A percentile compares a stretch with the other conserved stretches of the same genome.
These are phyloP conservation scores for Suhomyces sp. DNA, from an alignment of 805 yeast species.

Conservation along the genomic window DNA sequence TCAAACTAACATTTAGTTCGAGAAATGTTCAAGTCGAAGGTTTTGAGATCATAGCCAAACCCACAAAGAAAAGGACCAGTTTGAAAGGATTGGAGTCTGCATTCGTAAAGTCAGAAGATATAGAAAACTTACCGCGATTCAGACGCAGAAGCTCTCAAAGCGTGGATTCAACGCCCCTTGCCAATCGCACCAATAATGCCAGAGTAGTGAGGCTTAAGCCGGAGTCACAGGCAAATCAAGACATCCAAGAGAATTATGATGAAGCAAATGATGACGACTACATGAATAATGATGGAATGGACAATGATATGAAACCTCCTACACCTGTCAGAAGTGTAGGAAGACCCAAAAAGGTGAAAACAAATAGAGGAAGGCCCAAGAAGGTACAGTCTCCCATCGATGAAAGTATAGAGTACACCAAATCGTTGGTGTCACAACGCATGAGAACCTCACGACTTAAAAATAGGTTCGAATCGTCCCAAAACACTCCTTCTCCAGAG, in stretches of 20 bases:
- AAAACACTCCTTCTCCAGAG: not conserved
- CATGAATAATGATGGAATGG: not conserved
- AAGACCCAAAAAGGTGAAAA: slow-evolving; percentile 4
- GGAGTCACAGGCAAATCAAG: not conserved
- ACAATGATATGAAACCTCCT: not conserved
- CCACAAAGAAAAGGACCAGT: slow-evolving; percentile 5
- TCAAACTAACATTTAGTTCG: slow-evolving; percentile 16
- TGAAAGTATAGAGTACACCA: slow-evolving; percentile 8
- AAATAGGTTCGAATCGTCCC: not conserved
- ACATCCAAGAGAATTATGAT: not conserved
- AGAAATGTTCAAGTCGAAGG: slow-evolving; percentile 15
- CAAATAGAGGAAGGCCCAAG: slow-evolving; percentile 1
- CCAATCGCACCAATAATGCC: not conserved
- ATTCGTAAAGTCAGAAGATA: slow-evolving; percentile 19
- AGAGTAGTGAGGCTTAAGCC: not conserved
- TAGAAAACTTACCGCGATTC: slow-evolving; percentile 16
- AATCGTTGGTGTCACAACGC: slow-evolving; percentile 6
- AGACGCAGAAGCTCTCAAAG: slow-evolving; percentile 6
- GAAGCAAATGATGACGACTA: not conserved
- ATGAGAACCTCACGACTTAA: slow-evolving; percentile 1
- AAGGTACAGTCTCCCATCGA: not conserved
- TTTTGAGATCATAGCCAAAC: slow-evolving; percentile 13
- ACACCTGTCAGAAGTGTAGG: not conserved
- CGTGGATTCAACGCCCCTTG: not conserved
- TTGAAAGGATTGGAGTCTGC: slow-evolving; percentile 23